These are phyloP conservation scores for Microdochium trichocladiopsis DNA, from an alignment of 2,329 filamentous ascomycete genomes.

Conservation along the genomic window DNA sequence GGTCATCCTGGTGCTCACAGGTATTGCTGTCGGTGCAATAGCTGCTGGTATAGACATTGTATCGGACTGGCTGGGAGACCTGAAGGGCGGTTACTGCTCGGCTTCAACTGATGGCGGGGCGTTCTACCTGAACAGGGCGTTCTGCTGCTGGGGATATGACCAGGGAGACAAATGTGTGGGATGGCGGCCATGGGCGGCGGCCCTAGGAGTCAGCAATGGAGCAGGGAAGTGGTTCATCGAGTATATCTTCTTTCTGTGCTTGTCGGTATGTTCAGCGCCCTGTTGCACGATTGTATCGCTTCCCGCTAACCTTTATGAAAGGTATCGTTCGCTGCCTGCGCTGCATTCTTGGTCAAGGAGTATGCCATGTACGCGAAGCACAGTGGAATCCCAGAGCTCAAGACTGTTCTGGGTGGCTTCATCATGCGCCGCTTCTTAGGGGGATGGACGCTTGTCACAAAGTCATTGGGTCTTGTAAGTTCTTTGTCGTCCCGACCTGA, in stretches of 20 bases:
- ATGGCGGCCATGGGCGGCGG: slow-evolving; percentile 80
- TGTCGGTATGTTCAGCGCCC: slow-evolving; percentile 55
- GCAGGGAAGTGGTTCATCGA: slow-evolving; percentile 75
- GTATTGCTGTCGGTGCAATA: slow-evolving; percentile 73
- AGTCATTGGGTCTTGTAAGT: slow-evolving; percentile 77
- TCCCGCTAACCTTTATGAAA: slow-evolving; percentile 25
- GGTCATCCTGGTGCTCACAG: slow-evolving; percentile 80
- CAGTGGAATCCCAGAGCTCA: slow-evolving; percentile 96
- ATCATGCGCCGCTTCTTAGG: slow-evolving; percentile 85
- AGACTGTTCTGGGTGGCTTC: slow-evolving; percentile 90
- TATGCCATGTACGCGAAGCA: slow-evolving; percentile 88
- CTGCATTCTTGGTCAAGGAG: slow-evolving; percentile 72
- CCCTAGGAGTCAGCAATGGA: slow-evolving; percentile 57
- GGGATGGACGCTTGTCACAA: slow-evolving; percentile 80
- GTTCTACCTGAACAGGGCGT: slow-evolving; percentile 86
- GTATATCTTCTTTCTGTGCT: slow-evolving; percentile 80
- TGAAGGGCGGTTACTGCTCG: slow-evolving; percentile 85
- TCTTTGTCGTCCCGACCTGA: slow-evolving; percentile 1
- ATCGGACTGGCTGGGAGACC: slow-evolving; percentile 86
- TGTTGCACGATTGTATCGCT: neutral
- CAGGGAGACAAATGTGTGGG: slow-evolving; percentile 74
- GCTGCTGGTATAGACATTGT: slow-evolving; percentile 86
- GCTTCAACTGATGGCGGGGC: slow-evolving; percentile 67
- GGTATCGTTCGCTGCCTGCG: slow-evolving; percentile 70
- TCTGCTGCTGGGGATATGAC: slow-evolving; percentile 91